Evolutionary conservation across 176 grass and related monocot genomes (phyloP), one percentile per base, ranked within the genome.

Genomic region (Oryza glumipatula): DNA sequence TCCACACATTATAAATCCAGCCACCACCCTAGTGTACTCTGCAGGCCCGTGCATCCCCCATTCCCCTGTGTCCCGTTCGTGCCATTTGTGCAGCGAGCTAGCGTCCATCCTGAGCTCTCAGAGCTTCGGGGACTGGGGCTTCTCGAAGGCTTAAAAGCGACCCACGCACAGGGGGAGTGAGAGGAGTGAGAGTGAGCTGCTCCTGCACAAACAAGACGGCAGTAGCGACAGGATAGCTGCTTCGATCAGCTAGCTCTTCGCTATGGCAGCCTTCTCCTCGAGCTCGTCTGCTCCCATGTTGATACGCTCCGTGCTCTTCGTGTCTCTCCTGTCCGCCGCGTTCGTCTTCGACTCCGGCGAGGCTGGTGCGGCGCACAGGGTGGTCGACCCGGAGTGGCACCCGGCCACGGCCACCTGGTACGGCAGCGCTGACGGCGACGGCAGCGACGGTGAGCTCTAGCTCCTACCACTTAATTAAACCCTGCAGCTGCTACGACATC

Each of bases 351-450:
- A 56, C 2, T 64, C 70, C 26, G 84, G 10, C 3, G 88, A 75
- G 30, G 73, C 91, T 6, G 80, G 88, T 10, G 70, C 74, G 48
- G 88, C 68, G 33, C 83, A 76, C 76, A 51, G 17, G 79, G 86
- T 91, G 81, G 83, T 85, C 65, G 96, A 96, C 89, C 88, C 86
- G 49, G 86, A 96, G 80, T 99, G 96, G 96, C 91, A 96, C 48
- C 91, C 92, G 19, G 96, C 96, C 28, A 96, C 89, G 33, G 96
- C 96, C 39, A 99, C 96, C 35, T 99, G 96, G 96, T 99, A 96
- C 68, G 96, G 96, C 36, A 87, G 89, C 79, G 32, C 93, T 24
- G 91, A 99, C 2, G 96, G 96, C 78, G 96, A 99, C 78, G 96
- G 96, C 78, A 99, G 96, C 66, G 91, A 94, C 56, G 96, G 96